Evolutionary conservation across 495 filamentous ascomycete species (phyloP).

Genomic region (Penicillium robsamsonii): DNA sequence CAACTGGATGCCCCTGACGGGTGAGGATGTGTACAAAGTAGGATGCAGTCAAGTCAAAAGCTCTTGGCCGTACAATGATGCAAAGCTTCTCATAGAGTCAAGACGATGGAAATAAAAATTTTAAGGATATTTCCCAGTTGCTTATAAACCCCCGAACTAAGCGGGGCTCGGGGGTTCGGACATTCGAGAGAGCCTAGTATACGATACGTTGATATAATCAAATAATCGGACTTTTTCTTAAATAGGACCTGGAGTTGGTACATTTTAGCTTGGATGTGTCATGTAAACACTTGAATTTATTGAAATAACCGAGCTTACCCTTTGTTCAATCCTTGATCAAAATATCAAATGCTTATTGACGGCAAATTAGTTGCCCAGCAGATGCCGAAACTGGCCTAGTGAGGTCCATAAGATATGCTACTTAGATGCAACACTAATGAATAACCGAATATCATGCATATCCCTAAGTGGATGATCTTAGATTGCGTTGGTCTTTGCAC

Average conservation of each 20-base stretch:
- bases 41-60: not conserved
- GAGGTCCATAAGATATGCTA: not conserved
- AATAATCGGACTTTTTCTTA: not conserved
- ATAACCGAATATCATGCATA: not conserved
- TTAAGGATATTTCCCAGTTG: not conserved
- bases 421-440: not conserved
- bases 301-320: not conserved
- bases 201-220: not conserved
- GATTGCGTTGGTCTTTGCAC: too few species aligned
- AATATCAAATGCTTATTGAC: not conserved
- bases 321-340: not conserved
- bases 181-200: not conserved
- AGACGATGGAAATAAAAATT: too few species aligned
- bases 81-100: not conserved
- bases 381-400: not conserved
- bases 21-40: not conserved
- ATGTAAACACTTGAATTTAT: not conserved
- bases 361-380: not conserved
- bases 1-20: constrained; percentile 6
- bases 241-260: not conserved
- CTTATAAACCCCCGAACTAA: constrained; percentile 3
- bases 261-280: not conserved
- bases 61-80: not conserved
- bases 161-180: not conserved
- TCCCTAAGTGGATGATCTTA: not conserved